These are phyloP conservation scores for Auxenochlorella pyrenoidosa DNA, from an alignment of 139 green algal species.

Conservation along the genomic window DNA sequence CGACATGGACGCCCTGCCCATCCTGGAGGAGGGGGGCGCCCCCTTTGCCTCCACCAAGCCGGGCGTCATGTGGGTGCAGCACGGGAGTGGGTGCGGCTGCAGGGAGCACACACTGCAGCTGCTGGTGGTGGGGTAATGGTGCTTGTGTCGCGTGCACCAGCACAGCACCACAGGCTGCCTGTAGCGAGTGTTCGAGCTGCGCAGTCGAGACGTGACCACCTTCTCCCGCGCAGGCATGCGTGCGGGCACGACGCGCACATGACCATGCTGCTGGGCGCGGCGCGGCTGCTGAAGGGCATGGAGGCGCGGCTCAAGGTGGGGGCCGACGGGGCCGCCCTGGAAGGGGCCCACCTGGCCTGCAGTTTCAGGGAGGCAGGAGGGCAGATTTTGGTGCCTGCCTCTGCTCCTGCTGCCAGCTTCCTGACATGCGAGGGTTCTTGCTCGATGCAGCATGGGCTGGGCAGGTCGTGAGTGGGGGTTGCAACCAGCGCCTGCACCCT, in stretches of 20 bases:
- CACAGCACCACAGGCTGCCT: too few relatives aligned
- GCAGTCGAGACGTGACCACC: too few relatives aligned
- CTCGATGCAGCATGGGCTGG: too few relatives aligned
- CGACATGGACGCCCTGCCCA: slow-evolving; percentile 93
- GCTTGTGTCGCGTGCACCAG: too few relatives aligned
- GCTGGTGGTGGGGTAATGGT: too few relatives aligned
- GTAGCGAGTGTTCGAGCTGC: too few relatives aligned
- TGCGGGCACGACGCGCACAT: slow-evolving; percentile 92
- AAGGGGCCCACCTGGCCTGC: too few relatives aligned
- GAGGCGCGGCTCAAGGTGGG: slow-evolving; percentile 44
- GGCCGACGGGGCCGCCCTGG: too few relatives aligned
- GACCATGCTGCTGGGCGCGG: slow-evolving; percentile 88
- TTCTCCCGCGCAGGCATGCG: slow-evolving; percentile 79
- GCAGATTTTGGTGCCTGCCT: background rate
- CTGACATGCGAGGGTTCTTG: too few relatives aligned
- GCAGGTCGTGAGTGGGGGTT: too few relatives aligned
- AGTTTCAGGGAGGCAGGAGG: background rate
- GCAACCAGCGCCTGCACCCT: too few relatives aligned
- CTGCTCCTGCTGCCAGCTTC: background rate
- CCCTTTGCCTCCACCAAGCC: slow-evolving; percentile 31
- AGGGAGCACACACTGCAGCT: too few relatives aligned
- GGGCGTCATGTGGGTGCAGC: slow-evolving; percentile 79
- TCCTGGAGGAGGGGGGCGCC: slow-evolving; percentile 56
- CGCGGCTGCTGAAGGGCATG: slow-evolving; percentile 75
- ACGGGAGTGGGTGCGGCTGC: background rate